phyloP scores from a whole-genome alignment of 169 alveolate species.

The Sarcocystis neurona region DNA sequence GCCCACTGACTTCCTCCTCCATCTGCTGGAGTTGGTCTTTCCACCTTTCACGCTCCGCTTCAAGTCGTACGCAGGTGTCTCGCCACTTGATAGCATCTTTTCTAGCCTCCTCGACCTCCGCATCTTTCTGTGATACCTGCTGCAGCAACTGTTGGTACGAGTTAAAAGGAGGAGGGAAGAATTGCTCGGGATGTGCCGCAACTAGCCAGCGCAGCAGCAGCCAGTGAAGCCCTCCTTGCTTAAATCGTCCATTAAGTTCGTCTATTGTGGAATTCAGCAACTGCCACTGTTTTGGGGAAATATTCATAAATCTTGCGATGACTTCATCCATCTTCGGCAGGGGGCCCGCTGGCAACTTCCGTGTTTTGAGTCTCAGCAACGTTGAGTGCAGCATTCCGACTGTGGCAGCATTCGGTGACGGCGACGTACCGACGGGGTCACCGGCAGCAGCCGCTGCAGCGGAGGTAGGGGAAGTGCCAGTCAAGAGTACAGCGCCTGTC shows the following conservation, averaged over 20 bases:
- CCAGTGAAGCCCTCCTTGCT: neutral
- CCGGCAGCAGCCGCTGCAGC: no score
- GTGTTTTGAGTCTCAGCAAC: neutral
- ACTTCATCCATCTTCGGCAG: slow-evolving; percentile 33
- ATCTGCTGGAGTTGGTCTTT: neutral
- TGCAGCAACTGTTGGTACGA: slow-evolving; percentile 7
- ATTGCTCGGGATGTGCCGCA: slow-evolving; percentile 28
- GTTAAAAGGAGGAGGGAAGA: slow-evolving; percentile 17
- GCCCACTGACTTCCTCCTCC: neutral
- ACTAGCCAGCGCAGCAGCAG: slow-evolving; percentile 26
- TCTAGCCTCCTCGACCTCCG: neutral
- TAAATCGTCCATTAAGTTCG: neutral
- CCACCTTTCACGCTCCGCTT: neutral
- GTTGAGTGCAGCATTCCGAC: slow-evolving; percentile 15
- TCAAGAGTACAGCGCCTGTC: no score
- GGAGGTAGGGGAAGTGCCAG: no score
- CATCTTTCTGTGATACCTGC: neutral
- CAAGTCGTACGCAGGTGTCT: neutral
- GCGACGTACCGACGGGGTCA: neutral
- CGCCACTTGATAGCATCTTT: slow-evolving; percentile 15
- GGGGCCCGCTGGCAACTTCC: slow-evolving; percentile 20
- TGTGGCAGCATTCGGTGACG: neutral
- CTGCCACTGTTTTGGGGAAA: slow-evolving; percentile 25
- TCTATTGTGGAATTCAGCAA: neutral
- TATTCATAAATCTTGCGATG: slow-evolving; percentile 11